Evolutionary conservation across 176 grass and related monocot species (phyloP).

Genomic region (Rhynchospora pubera): DNA sequence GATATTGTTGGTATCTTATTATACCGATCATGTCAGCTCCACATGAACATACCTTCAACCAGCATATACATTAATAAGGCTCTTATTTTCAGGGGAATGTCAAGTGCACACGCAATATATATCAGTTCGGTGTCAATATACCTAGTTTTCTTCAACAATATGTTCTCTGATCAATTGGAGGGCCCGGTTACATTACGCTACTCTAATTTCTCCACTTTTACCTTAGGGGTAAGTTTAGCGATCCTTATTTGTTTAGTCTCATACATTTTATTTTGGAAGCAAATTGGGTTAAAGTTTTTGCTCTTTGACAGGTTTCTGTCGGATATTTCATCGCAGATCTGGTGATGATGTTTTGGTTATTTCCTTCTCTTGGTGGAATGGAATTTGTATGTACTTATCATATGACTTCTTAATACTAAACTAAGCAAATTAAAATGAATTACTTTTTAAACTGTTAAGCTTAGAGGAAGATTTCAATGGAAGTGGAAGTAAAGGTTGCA

Average conservation of each 20-base stretch:
- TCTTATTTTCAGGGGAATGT: slow-evolving; percentile 73
- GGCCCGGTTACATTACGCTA: slow-evolving; percentile 61
- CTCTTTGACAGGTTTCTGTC: slow-evolving; percentile 59
- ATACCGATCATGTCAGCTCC: not conserved
- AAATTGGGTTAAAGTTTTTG: not conserved
- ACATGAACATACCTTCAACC: not conserved
- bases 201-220: slow-evolving; percentile 79
- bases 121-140: slow-evolving; percentile 86
- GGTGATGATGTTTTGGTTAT: slow-evolving; percentile 83
- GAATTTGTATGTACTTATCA: slow-evolving; percentile 79
- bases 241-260: slow-evolving; percentile 1
- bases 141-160: slow-evolving; percentile 81
- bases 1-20: not conserved
- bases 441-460: not conserved
- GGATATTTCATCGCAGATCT: slow-evolving; percentile 92
- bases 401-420: not conserved
- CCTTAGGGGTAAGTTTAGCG: slow-evolving; percentile 61
- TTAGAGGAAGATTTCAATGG: not conserved
- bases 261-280: slow-evolving; percentile 5
- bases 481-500: not conserved
- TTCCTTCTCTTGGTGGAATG: slow-evolving; percentile 85
- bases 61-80: not conserved
- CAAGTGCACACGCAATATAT: slow-evolving; percentile 87
- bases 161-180: slow-evolving; percentile 78
- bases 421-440: not conserved